phyloP scores from a whole-genome alignment of 768 basidiomycete species.

The Suillus ampliporus region DNA sequence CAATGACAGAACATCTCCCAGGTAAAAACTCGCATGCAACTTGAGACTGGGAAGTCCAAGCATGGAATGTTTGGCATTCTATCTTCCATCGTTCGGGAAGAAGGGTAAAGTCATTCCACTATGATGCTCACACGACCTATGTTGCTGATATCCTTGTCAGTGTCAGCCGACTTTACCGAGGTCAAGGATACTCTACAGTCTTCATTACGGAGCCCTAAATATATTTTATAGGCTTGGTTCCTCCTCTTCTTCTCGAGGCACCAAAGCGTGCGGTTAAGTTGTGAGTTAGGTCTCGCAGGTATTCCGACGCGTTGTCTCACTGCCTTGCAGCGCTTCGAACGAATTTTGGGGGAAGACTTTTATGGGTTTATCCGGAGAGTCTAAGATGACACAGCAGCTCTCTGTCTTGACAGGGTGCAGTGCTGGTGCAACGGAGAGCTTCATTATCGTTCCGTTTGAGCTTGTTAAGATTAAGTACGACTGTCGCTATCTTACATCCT shows the following conservation, averaged over 20 bases:
- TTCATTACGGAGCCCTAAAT: neutral
- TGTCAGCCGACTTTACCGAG: constrained; percentile 86
- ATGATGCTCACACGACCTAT: constrained; percentile 23
- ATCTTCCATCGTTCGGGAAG: constrained; percentile 80
- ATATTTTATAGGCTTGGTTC: constrained; percentile 72
- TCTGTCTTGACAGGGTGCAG: constrained; percentile 90
- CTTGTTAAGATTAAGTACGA: constrained; percentile 83
- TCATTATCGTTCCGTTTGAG: constrained; percentile 97
- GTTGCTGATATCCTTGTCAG: constrained; percentile 44
- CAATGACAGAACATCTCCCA: constrained; percentile 35
- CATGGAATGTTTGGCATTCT: constrained; percentile 86
- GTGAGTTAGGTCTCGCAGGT: constrained; percentile 45
- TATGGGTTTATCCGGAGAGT: constrained; percentile 62
- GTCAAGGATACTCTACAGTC: constrained; percentile 39
- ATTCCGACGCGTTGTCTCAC: constrained; percentile 8
- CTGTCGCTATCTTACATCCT: constrained; percentile 25
- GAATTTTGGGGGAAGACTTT: constrained; percentile 96
- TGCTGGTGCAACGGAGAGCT: constrained; percentile 95
- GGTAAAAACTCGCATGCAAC: constrained; percentile 99
- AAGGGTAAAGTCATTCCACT: constrained; percentile 68
- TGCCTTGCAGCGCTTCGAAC: constrained; percentile 69
- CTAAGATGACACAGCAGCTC: constrained; percentile 88
- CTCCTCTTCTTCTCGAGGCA: constrained; percentile 93
- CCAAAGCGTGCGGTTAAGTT: constrained; percentile 98
- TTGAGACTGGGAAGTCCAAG: constrained; percentile 82